Evolutionary conservation across 2,329 filamentous ascomycete genomes (phyloP), one percentile per base, ranked within the genome.

Genomic region (Aspergillus sp.): DNA sequence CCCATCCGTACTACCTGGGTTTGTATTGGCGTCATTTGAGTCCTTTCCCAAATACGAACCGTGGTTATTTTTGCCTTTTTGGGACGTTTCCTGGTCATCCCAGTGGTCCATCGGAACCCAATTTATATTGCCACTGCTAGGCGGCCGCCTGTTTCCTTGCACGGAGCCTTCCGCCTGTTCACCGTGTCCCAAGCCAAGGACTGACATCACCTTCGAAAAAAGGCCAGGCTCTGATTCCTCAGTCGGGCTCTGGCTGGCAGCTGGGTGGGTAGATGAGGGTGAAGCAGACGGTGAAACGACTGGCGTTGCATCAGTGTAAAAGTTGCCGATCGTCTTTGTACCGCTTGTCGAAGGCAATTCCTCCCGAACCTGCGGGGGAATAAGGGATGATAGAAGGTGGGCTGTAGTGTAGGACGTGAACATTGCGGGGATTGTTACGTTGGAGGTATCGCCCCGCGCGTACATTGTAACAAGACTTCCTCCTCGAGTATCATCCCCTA

Each of bases 391-490:
- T 15, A 99, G 82, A 13, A 99, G 81, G 72, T 97, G 93, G 1
- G 95, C 95, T 0, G 93, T 98, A 0, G 92, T 98, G 66, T 95
- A 87, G 0, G 93, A 96, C 0, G 95, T 98, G 75, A 99, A 99
- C 9, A 98, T 82, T 0, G 95, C 91, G 1, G 95, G 93, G 54
- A 99, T 97, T 0, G 91, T 91, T 64, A 98, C 85, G 68, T 97
- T 96, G 34, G 93, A 96, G 3, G 93, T 96, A 70, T 98, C 93
- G 39, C 93, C 95, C 68, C 90, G 87, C n/a, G 95, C 95, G 73
- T 96, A 98, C 95, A 99, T 99, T 66, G 96, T 95, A 51, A 98
- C 90, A 60, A 99, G 79, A 37, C 89, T 89, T 4, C 92, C 93
- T 45, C 93, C 93, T 60, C 90, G 89, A 57, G 90, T 89, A 73